Base-by-base conservation (phyloP, 129 eudicot species). In the Artemisia argyi region DNA sequence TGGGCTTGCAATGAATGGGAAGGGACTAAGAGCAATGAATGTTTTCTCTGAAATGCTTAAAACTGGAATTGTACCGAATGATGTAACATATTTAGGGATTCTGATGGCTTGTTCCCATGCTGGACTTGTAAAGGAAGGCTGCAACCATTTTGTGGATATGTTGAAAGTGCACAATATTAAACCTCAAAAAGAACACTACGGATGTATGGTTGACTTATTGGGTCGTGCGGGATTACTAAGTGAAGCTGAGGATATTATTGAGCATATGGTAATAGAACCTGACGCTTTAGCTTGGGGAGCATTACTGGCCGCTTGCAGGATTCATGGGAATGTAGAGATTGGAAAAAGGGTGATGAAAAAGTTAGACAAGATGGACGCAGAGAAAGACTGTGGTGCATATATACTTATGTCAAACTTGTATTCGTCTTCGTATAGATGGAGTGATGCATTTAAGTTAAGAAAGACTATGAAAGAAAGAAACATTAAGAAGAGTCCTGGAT, bases 191-290 rank as follows among this genome's bases (percentile, higher is more conserved):
- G 84, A 75, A 68, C 89, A 85, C 18, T 81, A 78, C 54, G 81
- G 86, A 28, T 75, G 81, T 75, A 82, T 85, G 89, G 86, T 85
- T 44, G 86, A 85, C 75, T 86, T 81, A 18, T 73, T 85, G 61
- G 84, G 86, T 28, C 84, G 82, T 35, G 89, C 82, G 7, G 86
- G 86, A 14, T 72, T 85, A 55, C 39, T 85, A 55, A 57, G 4
- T 24, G 89, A 85, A 15, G 89, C 89, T 15, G 66, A 74, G 46
- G 80, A 75, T 63, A 71, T 85, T 51, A 74, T 85, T 7, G 9
- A 61, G 16, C 60, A 48, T 56, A 75, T 72, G 86, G 75, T 68
- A 1, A 19, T 72, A 18, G 63, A 67, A 66, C 89, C 86, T 14
- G 89, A 82, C 76, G 79, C 67, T 42, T 35, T 76, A 3, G 53